These are phyloP conservation scores for Phytopythium montanum DNA, from an alignment of 352 stramenopile genomes.

Conservation along the genomic window DNA sequence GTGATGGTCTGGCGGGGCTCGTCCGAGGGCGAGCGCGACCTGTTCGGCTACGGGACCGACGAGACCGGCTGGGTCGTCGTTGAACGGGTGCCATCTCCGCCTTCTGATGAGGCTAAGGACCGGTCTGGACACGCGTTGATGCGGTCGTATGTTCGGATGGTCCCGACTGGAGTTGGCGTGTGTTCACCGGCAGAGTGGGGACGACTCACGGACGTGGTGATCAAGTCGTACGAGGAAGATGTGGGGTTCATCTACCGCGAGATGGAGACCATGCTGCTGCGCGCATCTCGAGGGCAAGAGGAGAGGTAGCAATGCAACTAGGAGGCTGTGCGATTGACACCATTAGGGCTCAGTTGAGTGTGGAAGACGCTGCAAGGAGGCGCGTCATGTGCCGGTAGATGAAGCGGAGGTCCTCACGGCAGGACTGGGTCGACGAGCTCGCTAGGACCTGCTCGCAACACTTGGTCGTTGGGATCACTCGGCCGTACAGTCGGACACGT, in stretches of 20 bases:
- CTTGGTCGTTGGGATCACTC: background rate
- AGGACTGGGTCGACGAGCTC: slow-evolving; percentile 16
- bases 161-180: slow-evolving; percentile 8
- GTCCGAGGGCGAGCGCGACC: slow-evolving; percentile 25
- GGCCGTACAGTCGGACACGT: slow-evolving; percentile 5
- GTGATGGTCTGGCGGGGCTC: slow-evolving; percentile 32
- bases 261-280: slow-evolving; percentile 30
- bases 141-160: slow-evolving; percentile 24
- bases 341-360: too few relatives aligned
- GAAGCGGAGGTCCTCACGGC: slow-evolving; percentile 30
- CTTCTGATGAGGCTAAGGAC: background rate
- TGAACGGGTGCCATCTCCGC: slow-evolving; percentile 14
- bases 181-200: background rate
- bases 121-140: slow-evolving; percentile 10
- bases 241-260: slow-evolving; percentile 34
- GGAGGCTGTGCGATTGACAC: background rate
- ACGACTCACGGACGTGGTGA: slow-evolving; percentile 13
- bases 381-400: slow-evolving; percentile 31
- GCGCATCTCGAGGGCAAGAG: slow-evolving; percentile 9
- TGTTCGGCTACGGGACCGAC: slow-evolving; percentile 20
- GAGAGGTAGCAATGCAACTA: background rate
- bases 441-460: background rate
- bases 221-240: slow-evolving; percentile 34
- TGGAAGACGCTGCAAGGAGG: slow-evolving; percentile 9
- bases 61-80: slow-evolving; percentile 29